These are phyloP conservation scores for Cyclocybe aegerita DNA, from an alignment of 768 basidiomycete genomes.

Conservation along the genomic window DNA sequence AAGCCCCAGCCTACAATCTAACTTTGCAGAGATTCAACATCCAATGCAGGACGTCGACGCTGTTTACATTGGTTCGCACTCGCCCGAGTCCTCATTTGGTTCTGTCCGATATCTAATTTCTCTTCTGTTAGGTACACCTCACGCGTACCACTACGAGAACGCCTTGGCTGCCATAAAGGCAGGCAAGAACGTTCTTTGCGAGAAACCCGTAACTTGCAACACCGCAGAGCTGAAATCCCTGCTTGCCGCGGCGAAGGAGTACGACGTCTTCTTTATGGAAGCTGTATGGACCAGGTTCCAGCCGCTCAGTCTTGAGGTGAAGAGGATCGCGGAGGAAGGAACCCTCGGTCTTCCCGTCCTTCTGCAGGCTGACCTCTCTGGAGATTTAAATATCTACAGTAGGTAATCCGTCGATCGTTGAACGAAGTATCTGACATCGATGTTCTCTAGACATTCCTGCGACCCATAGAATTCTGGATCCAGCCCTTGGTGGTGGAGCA, in stretches of 20 bases:
- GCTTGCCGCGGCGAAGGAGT: slow-evolving; percentile 69
- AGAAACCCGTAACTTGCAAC: slow-evolving; percentile 86
- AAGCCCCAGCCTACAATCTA: slow-evolving; percentile 8
- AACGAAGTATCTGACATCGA: background rate
- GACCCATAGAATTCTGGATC: slow-evolving; percentile 78
- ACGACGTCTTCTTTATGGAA: slow-evolving; percentile 89
- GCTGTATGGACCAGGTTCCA: slow-evolving; percentile 88
- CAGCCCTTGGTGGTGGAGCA: slow-evolving; percentile 78
- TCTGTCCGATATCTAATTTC: background rate
- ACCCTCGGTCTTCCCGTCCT: slow-evolving; percentile 65
- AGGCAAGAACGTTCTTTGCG: slow-evolving; percentile 84
- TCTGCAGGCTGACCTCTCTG: slow-evolving; percentile 76
- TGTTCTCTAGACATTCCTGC: slow-evolving; percentile 52
- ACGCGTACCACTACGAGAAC: slow-evolving; percentile 80
- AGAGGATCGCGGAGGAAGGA: slow-evolving; percentile 60
- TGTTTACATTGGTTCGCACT: slow-evolving; percentile 44
- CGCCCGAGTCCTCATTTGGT: slow-evolving; percentile 3
- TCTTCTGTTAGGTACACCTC: slow-evolving; percentile 64
- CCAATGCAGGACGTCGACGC: slow-evolving; percentile 61
- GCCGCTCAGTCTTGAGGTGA: slow-evolving; percentile 63
- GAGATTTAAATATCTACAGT: slow-evolving; percentile 67
- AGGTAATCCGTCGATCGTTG: slow-evolving; percentile 19
- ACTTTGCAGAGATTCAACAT: background rate
- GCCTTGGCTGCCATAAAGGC: slow-evolving; percentile 74
- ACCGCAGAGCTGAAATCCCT: slow-evolving; percentile 73